Evolutionary conservation across 1,284 basidiomycete species (phyloP).

Genomic region (Leccinum solheimii): DNA sequence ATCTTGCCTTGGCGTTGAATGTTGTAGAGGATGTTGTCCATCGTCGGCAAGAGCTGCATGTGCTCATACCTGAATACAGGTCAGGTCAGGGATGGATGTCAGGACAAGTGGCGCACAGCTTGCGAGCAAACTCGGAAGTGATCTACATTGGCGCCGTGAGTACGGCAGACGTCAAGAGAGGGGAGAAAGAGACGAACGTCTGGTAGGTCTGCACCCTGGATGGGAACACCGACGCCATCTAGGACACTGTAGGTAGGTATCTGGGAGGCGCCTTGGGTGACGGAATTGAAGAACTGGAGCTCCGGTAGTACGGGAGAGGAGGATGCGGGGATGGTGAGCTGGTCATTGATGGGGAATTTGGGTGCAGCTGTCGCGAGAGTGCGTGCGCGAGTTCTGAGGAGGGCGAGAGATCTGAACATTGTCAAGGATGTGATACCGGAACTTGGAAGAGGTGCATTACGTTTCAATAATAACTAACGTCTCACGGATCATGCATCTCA

Average conservation of each 20-base stretch:
- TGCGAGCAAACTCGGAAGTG: conserved; percentile 68
- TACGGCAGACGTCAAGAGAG: not conserved
- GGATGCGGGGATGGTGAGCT: conserved; percentile 59
- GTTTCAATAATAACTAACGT: not conserved
- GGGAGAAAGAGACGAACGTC: conserved; percentile 47
- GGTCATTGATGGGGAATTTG: conserved; percentile 27
- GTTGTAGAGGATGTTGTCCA: conserved; percentile 90
- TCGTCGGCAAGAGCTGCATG: conserved; percentile 81
- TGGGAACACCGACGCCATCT: conserved; percentile 70
- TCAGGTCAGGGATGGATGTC: not conserved
- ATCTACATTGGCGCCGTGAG: conserved; percentile 50
- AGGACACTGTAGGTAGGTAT: conserved; percentile 84
- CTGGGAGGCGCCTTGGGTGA: conserved; percentile 55
- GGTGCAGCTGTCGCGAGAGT: conserved; percentile 27
- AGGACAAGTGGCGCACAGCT: conserved; percentile 48
- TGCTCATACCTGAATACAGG: conserved; percentile 60
- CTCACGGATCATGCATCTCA: not conserved
- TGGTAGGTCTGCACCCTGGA: conserved; percentile 74
- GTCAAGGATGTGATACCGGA: conserved; percentile 18
- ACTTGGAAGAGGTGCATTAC: conserved; percentile 14
- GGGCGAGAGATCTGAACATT: conserved; percentile 17
- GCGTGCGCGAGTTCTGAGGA: conserved; percentile 11
- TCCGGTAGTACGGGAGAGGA: conserved; percentile 66
- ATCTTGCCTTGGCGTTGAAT: conserved; percentile 93
- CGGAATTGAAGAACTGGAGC: conserved; percentile 76